Evolutionary conservation across 805 yeast species (phyloP), one percentile per base, ranked within the genome.

Genomic region (Sungouiozyma ichnusensis): DNA sequence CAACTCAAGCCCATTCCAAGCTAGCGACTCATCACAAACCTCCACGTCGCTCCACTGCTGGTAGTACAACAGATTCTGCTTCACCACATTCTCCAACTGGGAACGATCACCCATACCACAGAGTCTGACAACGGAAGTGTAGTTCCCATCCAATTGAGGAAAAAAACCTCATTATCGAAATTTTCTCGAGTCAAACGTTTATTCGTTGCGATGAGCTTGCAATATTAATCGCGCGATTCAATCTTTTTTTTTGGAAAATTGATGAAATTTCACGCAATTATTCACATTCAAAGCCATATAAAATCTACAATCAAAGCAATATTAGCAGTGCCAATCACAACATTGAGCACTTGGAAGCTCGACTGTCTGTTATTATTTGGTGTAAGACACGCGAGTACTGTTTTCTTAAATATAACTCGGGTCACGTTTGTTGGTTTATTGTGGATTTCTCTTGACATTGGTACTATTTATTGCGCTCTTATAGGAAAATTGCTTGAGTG

Each of bases 31-130:
- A 9, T 52, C 48, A 11, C 40, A 15, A 3, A 50, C 31, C 16
- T 37, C 42, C 2, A 58, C 57, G 3, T 54, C 52, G 1, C 41
- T 43, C 65, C 65, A 60, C 18, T 47, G 39, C 27, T 58, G 63
- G 38, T 50, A 52, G 41, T 58, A 52, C 6, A 49, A 42, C 31
- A 60, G 36, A 43, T 58, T 57, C 14, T 49, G 48, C 33, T 48
- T 39, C 18, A 58, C 60, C 42, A 53, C 35, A 15, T 20, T 6
- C 24, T 46, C 49, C n/a, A 46, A 33, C 2, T 29, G 9, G 4
- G 14, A 15, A n/a, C 43, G 20, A 17, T 42, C 45, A 13, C 24
- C 36, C n/a, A 24, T 24, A 7, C 29, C 29, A 24, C 29, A n/a
- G n/a, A n/a, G n/a, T n/a, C n/a, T n/a, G n/a, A n/a, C n/a, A n/a